Percentiles rank a stretch among this genome's conserved stretches.
Conservation (phyloP, 768 basidiomycete genomes). For the Leccinum rimulosum region DNA sequence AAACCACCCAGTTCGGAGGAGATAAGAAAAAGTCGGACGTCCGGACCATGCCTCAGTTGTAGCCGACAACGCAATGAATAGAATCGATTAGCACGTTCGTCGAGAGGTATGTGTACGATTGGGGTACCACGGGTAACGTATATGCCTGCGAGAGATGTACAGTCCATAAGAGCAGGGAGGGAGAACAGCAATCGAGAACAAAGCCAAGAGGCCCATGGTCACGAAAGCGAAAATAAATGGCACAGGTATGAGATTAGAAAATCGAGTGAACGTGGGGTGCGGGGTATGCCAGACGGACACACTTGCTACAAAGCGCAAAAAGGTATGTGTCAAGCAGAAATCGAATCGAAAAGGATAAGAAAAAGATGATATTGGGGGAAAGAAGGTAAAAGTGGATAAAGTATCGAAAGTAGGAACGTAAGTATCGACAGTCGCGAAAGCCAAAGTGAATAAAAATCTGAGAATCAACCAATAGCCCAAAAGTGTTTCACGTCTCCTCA, state of each 20-base stretch:
- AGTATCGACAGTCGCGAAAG: constrained; percentile 32
- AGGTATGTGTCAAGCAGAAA: constrained; percentile 33
- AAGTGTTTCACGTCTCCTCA: constrained; percentile 23
- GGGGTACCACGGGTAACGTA: constrained; percentile 22
- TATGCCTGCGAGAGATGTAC: constrained; percentile 22
- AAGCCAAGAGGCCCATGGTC: constrained; percentile 16
- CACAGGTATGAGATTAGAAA: constrained; percentile 28
- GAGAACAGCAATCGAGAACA: constrained; percentile 26
- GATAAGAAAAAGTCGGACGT: background rate
- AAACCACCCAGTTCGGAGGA: background rate
- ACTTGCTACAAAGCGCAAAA: constrained; percentile 20
- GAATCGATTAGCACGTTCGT: constrained; percentile 12
- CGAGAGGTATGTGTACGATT: constrained; percentile 9
- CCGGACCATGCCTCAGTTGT: background rate
- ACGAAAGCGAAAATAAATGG: constrained; percentile 30
- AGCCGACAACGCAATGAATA: background rate
- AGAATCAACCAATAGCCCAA: constrained; percentile 66
- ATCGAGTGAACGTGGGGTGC: constrained; percentile 32
- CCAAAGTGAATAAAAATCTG: constrained; percentile 44
- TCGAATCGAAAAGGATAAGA: constrained; percentile 29
- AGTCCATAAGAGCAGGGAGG: constrained; percentile 18
- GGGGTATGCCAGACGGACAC: constrained; percentile 25
- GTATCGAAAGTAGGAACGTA: constrained; percentile 24
- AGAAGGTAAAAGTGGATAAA: constrained; percentile 31
- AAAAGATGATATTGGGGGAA: constrained; percentile 24